Conservation (phyloP, 345 rosid genomes). For the Anacardium occidentale region DNA sequence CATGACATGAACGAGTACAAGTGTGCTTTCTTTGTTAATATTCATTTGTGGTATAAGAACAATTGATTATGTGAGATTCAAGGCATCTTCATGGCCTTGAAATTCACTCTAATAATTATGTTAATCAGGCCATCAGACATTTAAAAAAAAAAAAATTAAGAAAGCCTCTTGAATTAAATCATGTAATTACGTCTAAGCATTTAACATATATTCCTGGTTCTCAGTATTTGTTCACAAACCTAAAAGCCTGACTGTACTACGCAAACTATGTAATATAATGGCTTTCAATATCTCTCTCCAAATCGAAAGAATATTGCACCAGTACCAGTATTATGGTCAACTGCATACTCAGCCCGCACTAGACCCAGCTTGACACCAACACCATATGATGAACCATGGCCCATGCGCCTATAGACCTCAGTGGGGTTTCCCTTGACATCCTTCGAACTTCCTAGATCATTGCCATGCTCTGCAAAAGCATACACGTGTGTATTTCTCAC, state of each 20-base stretch:
- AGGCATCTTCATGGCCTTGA: neutral
- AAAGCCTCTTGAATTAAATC: slow-evolving; percentile 14
- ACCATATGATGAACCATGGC: slow-evolving; percentile 91
- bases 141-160: neutral
- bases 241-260: slow-evolving; percentile 14
- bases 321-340: slow-evolving; percentile 86
- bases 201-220: slow-evolving; percentile 1
- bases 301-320: slow-evolving; percentile 92
- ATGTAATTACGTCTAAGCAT: slow-evolving; percentile 19
- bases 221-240: slow-evolving; percentile 6
- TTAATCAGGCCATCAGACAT: too few relatives aligned
- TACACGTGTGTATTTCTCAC: slow-evolving; percentile 80
- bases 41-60: neutral
- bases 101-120: too few relatives aligned
- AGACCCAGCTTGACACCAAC: slow-evolving; percentile 82
- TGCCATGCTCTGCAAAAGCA: slow-evolving; percentile 95
- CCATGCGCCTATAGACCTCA: slow-evolving; percentile 86
- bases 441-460: slow-evolving; percentile 89
- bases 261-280: slow-evolving; percentile 7
- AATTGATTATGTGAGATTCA: neutral
- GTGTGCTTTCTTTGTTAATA: neutral
- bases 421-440: slow-evolving; percentile 98
- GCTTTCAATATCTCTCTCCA: slow-evolving; percentile 79
- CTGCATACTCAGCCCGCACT: slow-evolving; percentile 92
- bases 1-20: too few relatives aligned